These are phyloP conservation scores for Ogataea sp. DNA, from an alignment of 805 yeast genomes.

Conservation along the genomic window DNA sequence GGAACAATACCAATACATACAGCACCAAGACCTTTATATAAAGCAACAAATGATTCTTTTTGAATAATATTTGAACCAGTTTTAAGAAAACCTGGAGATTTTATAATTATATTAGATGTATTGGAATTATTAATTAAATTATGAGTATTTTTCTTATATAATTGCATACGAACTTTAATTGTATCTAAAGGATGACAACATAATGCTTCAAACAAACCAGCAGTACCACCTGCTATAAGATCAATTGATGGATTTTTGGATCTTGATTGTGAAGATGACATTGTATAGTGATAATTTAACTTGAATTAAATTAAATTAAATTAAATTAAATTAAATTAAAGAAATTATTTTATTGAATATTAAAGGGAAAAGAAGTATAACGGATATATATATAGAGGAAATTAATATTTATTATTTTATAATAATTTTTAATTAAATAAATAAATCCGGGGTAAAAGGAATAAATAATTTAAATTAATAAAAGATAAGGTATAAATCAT, in stretches of 20 bases:
- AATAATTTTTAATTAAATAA: too few relatives aligned
- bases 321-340: too few relatives aligned
- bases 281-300: constrained; percentile 1
- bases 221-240: constrained; percentile 90
- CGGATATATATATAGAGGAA: too few relatives aligned
- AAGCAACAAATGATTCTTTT: constrained; percentile 76
- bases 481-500: too few relatives aligned
- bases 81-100: constrained; percentile 77
- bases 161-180: constrained; percentile 94
- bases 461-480: too few relatives aligned
- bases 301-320: too few relatives aligned
- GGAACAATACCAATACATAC: constrained; percentile 97
- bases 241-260: constrained; percentile 46
- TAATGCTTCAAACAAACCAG: constrained; percentile 95
- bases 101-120: constrained; percentile 27
- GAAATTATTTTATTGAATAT: too few relatives aligned
- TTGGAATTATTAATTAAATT: constrained; percentile 30
- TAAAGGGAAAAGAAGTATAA: too few relatives aligned
- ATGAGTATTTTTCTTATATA: constrained; percentile 61
- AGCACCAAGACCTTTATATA: constrained; percentile 95
- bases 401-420: too few relatives aligned
- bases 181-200: constrained; percentile 98
- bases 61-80: constrained; percentile 75
- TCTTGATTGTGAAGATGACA: constrained; percentile 18
- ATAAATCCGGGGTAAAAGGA: too few relatives aligned